Evolutionary conservation across 2,329 filamentous ascomycete species (phyloP).

Genomic region (Juglanconis juglandina): DNA sequence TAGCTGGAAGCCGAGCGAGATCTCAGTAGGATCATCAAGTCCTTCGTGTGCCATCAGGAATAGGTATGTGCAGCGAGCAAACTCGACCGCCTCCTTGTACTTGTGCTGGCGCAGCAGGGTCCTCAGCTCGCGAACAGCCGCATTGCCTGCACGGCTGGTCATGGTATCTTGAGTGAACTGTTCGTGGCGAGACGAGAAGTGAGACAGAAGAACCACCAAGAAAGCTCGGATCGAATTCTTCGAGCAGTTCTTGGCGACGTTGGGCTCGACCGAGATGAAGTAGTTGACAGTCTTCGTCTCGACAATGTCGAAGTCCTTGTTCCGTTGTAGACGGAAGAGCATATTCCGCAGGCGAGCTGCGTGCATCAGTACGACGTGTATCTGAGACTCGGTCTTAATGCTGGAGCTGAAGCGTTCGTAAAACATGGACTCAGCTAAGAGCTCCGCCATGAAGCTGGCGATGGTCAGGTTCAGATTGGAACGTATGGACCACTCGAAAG

Average conservation of each 20-base stretch:
- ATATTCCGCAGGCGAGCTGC: background rate
- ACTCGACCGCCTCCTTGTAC: background rate
- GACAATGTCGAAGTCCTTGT: background rate
- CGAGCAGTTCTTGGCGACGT: slow-evolving; percentile 26
- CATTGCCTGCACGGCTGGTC: background rate
- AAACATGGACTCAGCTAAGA: background rate
- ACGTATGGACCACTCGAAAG: background rate
- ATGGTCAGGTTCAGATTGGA: background rate
- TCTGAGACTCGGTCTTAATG: background rate
- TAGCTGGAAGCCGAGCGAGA: slow-evolving; percentile 1
- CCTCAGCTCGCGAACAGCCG: background rate
- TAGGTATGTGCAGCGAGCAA: background rate
- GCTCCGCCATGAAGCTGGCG: background rate
- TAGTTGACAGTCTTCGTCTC: background rate
- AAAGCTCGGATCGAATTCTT: background rate
- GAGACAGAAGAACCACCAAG: background rate
- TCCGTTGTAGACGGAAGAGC: background rate
- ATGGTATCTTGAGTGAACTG: background rate
- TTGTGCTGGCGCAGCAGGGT: background rate
- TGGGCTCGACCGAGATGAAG: slow-evolving; percentile 19
- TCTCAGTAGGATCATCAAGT: background rate
- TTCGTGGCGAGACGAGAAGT: background rate
- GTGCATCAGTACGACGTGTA: background rate
- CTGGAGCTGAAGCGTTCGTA: background rate
- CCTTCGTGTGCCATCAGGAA: slow-evolving; percentile 1